Evolutionary conservation across 768 basidiomycete genomes (phyloP), one percentile per base, ranked within the genome.

Genomic region (Kwoniella dejecticola): DNA sequence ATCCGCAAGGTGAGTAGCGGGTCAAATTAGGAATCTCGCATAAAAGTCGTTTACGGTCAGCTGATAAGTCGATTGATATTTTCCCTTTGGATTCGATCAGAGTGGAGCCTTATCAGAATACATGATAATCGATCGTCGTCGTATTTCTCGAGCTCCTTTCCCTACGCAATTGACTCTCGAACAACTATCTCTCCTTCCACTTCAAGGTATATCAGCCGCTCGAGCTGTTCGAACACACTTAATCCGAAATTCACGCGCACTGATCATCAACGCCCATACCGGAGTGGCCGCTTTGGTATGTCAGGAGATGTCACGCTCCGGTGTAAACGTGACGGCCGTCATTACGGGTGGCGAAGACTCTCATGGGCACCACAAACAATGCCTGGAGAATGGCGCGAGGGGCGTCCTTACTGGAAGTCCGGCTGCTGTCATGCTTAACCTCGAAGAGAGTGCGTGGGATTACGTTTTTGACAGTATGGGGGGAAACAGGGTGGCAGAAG

Each of bases 61-160:
- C 19, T 13, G 41, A 8, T 38, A 8, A 13, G 19, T 42, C 19
- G 6, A 17, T 17, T 42, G 41, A 7, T 42, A 6, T 42, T 42
- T 12, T 42, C 11, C 41, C 8, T 38, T 8, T 57, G 27, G 12
- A 55, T 47, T 44, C 52, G 15, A 62, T 49, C 66, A 92, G 90
- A 87, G 85, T 67, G 92, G 93, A 49, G 89, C 89, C 5, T 83
- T 95, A 21, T 83, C 90, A n/a, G 90, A 96, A 79, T 95, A 91
- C 80, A 85, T 95, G 62, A 82, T 90, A 24, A 83, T 88, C 23
- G 90, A 95, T 72, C 85, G 89, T 27, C 88, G 87, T 70, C 85
- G 89, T 13, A 79, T 94, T 0, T 85, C 87, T 63, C 84, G 88
- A 15, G 84, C 88, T 8, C 89, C 90, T 0, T 83, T 87, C 66